Conservation (phyloP, 768 basidiomycete genomes). For the Russula abietina region DNA sequence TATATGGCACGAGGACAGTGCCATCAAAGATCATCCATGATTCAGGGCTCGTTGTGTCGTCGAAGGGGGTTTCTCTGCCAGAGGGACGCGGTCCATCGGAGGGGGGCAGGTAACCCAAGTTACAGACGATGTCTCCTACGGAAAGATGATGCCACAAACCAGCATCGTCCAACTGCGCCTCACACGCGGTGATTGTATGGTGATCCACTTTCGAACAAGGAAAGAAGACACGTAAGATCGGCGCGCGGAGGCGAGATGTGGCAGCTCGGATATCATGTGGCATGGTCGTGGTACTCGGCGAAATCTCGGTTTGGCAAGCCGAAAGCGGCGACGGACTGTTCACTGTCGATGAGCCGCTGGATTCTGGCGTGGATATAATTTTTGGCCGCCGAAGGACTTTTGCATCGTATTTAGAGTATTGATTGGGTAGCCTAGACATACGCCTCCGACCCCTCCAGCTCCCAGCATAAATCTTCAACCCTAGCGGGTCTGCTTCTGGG, state of each 20-base stretch:
- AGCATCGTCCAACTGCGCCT: constrained; percentile 58
- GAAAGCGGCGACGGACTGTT: constrained; percentile 29
- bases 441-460: constrained; percentile 41
- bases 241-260: constrained; percentile 58
- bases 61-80: constrained; percentile 21
- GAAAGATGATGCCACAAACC: constrained; percentile 74
- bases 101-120: constrained; percentile 66
- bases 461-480: constrained; percentile 42
- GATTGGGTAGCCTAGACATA: constrained; percentile 1
- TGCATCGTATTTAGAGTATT: constrained; percentile 8
- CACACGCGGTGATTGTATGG: constrained; percentile 48
- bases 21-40: constrained; percentile 79
- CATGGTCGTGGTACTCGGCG: constrained; percentile 27
- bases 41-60: constrained; percentile 25
- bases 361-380: constrained; percentile 2
- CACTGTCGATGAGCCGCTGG: constrained; percentile 16
- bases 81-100: constrained; percentile 22
- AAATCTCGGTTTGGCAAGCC: background rate
- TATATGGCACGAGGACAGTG: constrained; percentile 51
- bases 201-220: constrained; percentile 55
- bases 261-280: constrained; percentile 62
- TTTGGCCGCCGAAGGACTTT: constrained; percentile 2
- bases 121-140: constrained; percentile 71
- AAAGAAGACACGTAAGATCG: constrained; percentile 67
- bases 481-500: constrained; percentile 41